Evolutionary conservation across 225 moss, liverwort and hornwort genomes (phyloP), one percentile per base, ranked within the genome.

Genomic region (Polytrichum commune): DNA sequence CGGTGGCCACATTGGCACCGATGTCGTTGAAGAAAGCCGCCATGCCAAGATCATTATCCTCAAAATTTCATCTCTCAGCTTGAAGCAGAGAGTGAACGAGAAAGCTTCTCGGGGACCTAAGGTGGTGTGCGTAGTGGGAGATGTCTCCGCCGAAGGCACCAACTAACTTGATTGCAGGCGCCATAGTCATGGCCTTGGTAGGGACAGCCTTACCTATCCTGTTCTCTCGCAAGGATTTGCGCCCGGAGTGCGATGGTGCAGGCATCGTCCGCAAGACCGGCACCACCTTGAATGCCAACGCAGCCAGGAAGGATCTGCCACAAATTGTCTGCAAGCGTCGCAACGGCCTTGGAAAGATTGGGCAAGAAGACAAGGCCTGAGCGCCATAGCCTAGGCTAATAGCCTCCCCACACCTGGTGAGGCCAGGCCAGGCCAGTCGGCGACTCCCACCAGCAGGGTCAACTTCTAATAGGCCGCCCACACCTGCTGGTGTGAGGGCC

Each of bases 161-260:
- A 90, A 69, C 62, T 98, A 82, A 82, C 78, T 84, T 98, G 55
- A 91, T 98, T 29, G 91, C 87, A 0, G 98, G 98, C 0, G 98
- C 98, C 13, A 63, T 95, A 9, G 88, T 86, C 56, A 69, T 98
- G 28, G 98, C 93, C 1, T 30, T 98, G 67, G 67, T 93, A 0
- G 98, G 95, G 55, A 79, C 95, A 18, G 95, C 95, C 25, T 77
- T 93, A 0, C 95, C 98, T 1, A 3, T 98, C 2, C 69, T 98
- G 0, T 98, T 98, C 73, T 89, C 98, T 19, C 90, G 98, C 58
- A 98, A 93, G 81, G 98, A 98, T 57, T 62, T 87, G 90, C 94
- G 98, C 83, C 98, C 95, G 16, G 98, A 61, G 68, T 98, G 98
- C 67, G 98, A 93, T 65, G 98, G 98, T 64, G 98, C 98, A 0